Evolutionary conservation across 2,329 filamentous ascomycete species (phyloP).

Genomic region (Dactylellina sp.): DNA sequence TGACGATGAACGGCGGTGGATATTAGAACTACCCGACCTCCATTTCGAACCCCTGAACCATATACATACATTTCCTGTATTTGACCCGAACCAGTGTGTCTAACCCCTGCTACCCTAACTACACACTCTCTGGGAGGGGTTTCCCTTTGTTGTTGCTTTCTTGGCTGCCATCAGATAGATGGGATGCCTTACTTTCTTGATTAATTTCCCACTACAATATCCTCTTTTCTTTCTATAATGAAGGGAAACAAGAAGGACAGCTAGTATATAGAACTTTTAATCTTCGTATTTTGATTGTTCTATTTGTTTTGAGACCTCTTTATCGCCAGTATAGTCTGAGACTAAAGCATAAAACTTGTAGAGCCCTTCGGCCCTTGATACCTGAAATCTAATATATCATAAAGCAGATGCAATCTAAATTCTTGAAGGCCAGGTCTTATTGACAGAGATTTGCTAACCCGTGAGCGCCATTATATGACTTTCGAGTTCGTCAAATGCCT

Average conservation of each 20-base stretch:
- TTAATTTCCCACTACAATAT: not conserved
- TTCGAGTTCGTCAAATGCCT: slow-evolving; percentile 68
- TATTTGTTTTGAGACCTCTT: slow-evolving; percentile 61
- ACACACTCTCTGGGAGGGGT: too few relatives aligned
- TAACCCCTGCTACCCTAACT: too few relatives aligned
- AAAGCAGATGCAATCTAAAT: too few relatives aligned
- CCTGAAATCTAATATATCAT: too few relatives aligned
- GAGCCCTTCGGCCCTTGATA: too few relatives aligned
- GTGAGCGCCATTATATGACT: slow-evolving; percentile 65
- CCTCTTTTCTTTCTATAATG: not conserved
- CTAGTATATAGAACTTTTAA: slow-evolving; percentile 59
- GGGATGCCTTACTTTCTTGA: slow-evolving; percentile 8
- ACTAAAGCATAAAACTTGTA: not conserved
- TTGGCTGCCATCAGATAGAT: not conserved
- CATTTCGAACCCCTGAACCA: slow-evolving; percentile 44
- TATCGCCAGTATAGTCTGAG: slow-evolving; percentile 12
- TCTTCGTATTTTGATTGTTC: slow-evolving; percentile 61
- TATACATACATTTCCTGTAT: not conserved
- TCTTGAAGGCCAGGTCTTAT: too few relatives aligned
- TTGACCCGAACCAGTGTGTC: not conserved
- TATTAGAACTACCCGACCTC: slow-evolving; percentile 39
- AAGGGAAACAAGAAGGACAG: slow-evolving; percentile 23
- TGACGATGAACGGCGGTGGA: slow-evolving; percentile 99
- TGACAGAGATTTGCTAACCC: not conserved
- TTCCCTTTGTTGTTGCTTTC: not conserved